Conservation (phyloP, 441 rosid species). For the Euphorbia schlechtendalii region DNA sequence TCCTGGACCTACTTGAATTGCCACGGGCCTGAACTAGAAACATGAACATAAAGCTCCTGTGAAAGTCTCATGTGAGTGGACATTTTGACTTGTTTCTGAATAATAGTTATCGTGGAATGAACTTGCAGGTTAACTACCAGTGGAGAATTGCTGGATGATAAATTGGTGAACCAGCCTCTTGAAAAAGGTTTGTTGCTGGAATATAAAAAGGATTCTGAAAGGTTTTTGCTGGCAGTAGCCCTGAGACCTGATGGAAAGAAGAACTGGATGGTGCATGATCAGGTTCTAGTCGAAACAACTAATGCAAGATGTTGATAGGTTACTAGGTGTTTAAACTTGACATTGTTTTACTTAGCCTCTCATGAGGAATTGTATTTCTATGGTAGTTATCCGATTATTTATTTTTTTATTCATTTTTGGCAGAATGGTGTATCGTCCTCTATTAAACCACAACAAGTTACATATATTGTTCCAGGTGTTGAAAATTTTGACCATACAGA, state of each 20-base stretch:
- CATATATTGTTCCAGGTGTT: conserved; percentile 71
- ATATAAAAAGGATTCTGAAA: conserved; percentile 79
- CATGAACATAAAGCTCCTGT: not conserved
- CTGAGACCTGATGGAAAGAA: conserved; percentile 91
- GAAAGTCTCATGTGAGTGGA: not conserved
- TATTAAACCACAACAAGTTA: conserved; percentile 79
- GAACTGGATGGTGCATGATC: conserved; percentile 98
- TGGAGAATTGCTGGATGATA: conserved; percentile 65
- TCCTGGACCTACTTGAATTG: not conserved
- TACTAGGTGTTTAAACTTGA: conserved; percentile 38
- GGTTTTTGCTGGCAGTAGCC: conserved; percentile 67
- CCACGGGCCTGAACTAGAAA: not conserved
- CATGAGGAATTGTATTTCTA: not conserved
- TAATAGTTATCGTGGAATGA: not conserved
- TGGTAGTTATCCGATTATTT: not conserved
- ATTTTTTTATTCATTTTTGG: conserved; percentile 6
- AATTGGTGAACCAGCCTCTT: conserved; percentile 50
- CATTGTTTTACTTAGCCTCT: conserved; percentile 10
- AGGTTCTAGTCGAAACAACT: conserved; percentile 59
- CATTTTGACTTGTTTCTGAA: not conserved
- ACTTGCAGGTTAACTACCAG: conserved; percentile 48
- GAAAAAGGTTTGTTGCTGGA: conserved; percentile 74
- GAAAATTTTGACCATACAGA: conserved; percentile 55
- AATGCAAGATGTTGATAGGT: conserved; percentile 40
- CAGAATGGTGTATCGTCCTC: conserved; percentile 73